A percentile compares a stretch with the other conserved stretches of the same genome.
Evolutionary conservation across 148 eudicot genomes (phyloP).

Genomic region (Diospyros lotus): DNA sequence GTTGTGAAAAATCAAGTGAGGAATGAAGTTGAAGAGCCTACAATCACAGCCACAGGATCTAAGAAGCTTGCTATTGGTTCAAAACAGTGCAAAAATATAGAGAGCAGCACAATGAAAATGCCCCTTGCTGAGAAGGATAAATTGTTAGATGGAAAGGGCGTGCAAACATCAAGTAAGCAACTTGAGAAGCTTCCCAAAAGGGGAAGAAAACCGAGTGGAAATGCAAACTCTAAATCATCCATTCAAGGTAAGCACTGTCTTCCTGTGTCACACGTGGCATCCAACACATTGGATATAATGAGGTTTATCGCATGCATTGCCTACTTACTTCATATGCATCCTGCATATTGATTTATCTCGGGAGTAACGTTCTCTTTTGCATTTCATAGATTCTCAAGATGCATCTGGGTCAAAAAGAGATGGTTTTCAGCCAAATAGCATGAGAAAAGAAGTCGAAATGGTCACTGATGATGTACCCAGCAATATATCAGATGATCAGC

Average conservation of each 20-base stretch:
- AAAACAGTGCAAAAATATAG: slow-evolving; percentile 11
- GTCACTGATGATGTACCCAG: slow-evolving; percentile 18
- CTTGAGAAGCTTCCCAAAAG: slow-evolving; percentile 21
- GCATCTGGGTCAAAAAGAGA: slow-evolving; percentile 19
- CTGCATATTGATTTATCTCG: background rate
- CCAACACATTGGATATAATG: background rate
- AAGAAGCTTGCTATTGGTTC: slow-evolving; percentile 17
- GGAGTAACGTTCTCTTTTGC: background rate
- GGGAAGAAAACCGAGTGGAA: slow-evolving; percentile 24
- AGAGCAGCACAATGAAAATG: slow-evolving; percentile 14
- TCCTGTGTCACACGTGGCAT: background rate
- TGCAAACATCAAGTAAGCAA: slow-evolving; percentile 8
- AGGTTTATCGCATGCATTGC: background rate
- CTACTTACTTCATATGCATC: background rate
- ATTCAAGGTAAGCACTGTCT: slow-evolving; percentile 28
- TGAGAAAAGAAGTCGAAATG: slow-evolving; percentile 20
- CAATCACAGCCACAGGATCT: slow-evolving; percentile 13
- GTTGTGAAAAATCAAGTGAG: slow-evolving; percentile 12
- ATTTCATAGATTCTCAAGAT: slow-evolving; percentile 32
- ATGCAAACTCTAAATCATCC: slow-evolving; percentile 19
- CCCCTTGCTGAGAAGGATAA: slow-evolving; percentile 14
- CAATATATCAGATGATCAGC: slow-evolving; percentile 50
- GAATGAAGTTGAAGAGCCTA: slow-evolving; percentile 21
- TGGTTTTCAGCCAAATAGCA: slow-evolving; percentile 16
- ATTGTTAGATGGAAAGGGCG: slow-evolving; percentile 18